These are phyloP conservation scores for Cryptosporidium muris DNA, from an alignment of 169 alveolate genomes.

Conservation along the genomic window DNA sequence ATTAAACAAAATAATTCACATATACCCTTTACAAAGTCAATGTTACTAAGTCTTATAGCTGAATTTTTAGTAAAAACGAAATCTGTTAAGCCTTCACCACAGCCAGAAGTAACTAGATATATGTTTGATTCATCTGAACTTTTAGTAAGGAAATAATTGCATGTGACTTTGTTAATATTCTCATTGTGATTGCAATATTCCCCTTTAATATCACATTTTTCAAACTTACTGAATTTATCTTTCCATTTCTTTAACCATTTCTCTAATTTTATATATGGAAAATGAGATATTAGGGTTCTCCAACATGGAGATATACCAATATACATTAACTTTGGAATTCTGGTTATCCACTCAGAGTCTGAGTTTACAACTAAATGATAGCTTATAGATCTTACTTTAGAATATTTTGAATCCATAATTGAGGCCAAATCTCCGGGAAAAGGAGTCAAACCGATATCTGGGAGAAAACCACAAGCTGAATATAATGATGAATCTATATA, in stretches of 20 bases:
- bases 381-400: conserved; percentile 10
- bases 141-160: too few species aligned
- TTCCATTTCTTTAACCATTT: conserved; percentile 41
- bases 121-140: not conserved
- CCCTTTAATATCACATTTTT: not conserved
- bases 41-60: not conserved
- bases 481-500: conserved; percentile 25
- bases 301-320: conserved; percentile 58
- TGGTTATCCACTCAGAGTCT: conserved; percentile 18
- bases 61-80: conserved; percentile 4
- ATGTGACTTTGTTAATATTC: too few species aligned
- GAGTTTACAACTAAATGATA: not conserved
- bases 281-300: conserved; percentile 5
- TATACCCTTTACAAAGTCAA: conserved; percentile 13
- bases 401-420: conserved; percentile 33
- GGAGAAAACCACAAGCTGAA: conserved; percentile 57
- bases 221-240: not conserved
- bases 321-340: not conserved
- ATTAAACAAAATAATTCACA: conserved; percentile 28
- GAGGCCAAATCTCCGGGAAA: conserved; percentile 39
- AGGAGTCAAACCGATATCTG: conserved; percentile 26
- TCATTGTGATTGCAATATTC: too few species aligned
- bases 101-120: conserved; percentile 26
- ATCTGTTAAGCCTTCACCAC: conserved; percentile 23
- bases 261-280: not conserved